phyloP scores from a whole-genome alignment of 1,284 basidiomycete genomes.

The Golubevia sp. region DNA sequence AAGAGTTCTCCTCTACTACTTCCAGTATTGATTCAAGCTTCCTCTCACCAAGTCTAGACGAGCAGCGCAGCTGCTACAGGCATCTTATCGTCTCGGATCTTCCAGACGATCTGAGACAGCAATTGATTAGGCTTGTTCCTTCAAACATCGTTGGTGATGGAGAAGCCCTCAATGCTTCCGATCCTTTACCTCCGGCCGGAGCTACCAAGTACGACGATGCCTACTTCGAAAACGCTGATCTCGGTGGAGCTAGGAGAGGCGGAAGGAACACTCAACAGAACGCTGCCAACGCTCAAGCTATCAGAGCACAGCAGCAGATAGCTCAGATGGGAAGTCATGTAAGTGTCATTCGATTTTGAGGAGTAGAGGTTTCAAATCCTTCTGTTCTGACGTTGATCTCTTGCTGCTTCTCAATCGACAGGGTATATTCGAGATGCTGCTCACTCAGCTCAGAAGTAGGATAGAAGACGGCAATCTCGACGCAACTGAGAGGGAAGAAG shows the following conservation, averaged over 20 bases:
- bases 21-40: too few species aligned
- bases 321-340: too few species aligned
- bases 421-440: constrained; percentile 40
- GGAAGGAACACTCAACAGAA: too few species aligned
- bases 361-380: constrained; percentile 9
- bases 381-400: constrained; percentile 20
- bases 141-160: constrained; percentile 29
- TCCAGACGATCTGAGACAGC: constrained; percentile 45
- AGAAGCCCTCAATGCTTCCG: constrained; percentile 42
- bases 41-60: too few species aligned
- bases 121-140: constrained; percentile 43
- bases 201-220: constrained; percentile 9
- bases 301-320: too few species aligned
- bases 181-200: constrained; percentile 47
- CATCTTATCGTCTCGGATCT: constrained; percentile 56
- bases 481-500: background rate
- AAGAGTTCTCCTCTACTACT: too few species aligned
- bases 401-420: too few species aligned
- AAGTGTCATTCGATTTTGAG: too few species aligned
- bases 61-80: constrained; percentile 33
- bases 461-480: constrained; percentile 1
- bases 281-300: too few species aligned
- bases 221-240: background rate
- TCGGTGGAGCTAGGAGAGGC: background rate
- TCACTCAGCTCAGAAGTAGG: background rate